Evolutionary conservation across 2,329 filamentous ascomycete genomes (phyloP), one percentile per base, ranked within the genome.

Genomic region (Neurospora sp.): DNA sequence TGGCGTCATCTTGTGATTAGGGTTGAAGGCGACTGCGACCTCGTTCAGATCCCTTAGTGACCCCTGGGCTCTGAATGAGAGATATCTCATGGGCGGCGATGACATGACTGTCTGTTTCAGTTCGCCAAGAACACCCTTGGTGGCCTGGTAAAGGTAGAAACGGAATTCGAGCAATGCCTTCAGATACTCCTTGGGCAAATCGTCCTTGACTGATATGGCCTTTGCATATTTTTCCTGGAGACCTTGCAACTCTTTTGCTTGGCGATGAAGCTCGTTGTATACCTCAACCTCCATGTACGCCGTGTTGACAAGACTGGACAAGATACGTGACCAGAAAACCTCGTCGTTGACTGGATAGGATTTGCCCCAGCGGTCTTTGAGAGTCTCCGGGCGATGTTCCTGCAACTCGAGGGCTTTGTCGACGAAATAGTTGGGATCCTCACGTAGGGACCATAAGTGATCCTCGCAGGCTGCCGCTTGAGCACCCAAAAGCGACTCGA

Each of bases 341-440:
- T 68, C 68, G 1, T 77, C 71, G 3, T 76, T 69, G 13, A 17
- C 52, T 8, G 52, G 23, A 33, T 62, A 4, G 11, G 46, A 9
- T 9, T 28, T 7, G 17, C 81, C 80, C 3, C 74, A 36, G 0
- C 69, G 72, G 68, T 86, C 84, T n/a, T 76, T 80, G 19, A 86
- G 19, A 68, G 79, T 76, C 67, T 85, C 82, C 9, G 77, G 75
- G 0, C 81, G 78, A 73, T 89, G 86, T 13, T 87, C 84, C 28
- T 78, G 79, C 38, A 75, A 73, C 1, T 86, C 83, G 9, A 75
- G 72, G 1, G 87, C 62, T 0, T 77, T 69, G 1, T 84, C 79
- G 4, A 80, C 76, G 72, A 89, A 89, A 76, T 88, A 89, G 0
- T 77, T 77, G 0, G 87, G 87, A 74, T 90, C 88, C 73, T 90